A percentile compares a stretch with the other conserved stretches of the same genome.
These are phyloP conservation scores for rapeseed (Brassica napus) DNA, from an alignment of 345 rosid genomes.

Conservation along the genomic window Da-Ae NC_063451.1:39509001-39509500, in stretches of 20 bases:
- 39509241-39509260: constrained; percentile 43
- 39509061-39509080: constrained; percentile 26
- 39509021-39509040: constrained; percentile 45
- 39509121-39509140: constrained; percentile 22
- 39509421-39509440: constrained; percentile 72
- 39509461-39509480: neutral
- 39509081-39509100: neutral
- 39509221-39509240: constrained; percentile 17
- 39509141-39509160: constrained; percentile 41
- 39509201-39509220: constrained; percentile 59
- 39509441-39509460: no score
- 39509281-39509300: constrained; percentile 80
- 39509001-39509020: constrained; percentile 55
- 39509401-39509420: constrained; percentile 75
- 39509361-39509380: neutral
- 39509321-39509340: constrained; percentile 4
- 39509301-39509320: constrained; percentile 89
- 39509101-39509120: neutral
- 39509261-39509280: constrained; percentile 61
- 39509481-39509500: neutral
- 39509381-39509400: constrained; percentile 61
- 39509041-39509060: constrained; percentile 86
- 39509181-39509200: constrained; percentile 76
- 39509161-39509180: constrained; percentile 62
- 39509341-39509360: neutral